Conservation (phyloP, 2,329 filamentous ascomycete species). For the Rachicladosporium sp. region DNA sequence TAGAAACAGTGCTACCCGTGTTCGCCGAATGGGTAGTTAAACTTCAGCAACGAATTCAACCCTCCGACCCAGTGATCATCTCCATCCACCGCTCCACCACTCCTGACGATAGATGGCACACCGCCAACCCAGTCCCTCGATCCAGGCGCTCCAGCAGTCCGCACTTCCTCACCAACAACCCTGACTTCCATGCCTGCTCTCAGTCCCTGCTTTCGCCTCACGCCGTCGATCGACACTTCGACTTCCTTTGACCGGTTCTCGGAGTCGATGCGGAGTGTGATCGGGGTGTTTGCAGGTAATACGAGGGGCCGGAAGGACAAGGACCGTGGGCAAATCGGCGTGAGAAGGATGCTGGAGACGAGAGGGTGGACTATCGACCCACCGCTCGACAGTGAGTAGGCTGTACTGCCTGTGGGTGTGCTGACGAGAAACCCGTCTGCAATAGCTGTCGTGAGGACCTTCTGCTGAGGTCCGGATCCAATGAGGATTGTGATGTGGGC, state of each 20-base stretch:
- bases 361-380: slow-evolving; percentile 91
- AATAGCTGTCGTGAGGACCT: slow-evolving; percentile 84
- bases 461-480: slow-evolving; percentile 44
- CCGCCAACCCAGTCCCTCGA: slow-evolving; percentile 55
- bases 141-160: slow-evolving; percentile 24
- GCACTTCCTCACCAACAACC: slow-evolving; percentile 75
- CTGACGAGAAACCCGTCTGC: slow-evolving; percentile 91
- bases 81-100: slow-evolving; percentile 34
- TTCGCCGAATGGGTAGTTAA: slow-evolving; percentile 91
- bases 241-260: slow-evolving; percentile 37
- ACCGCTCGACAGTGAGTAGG: slow-evolving; percentile 85
- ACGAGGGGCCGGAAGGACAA: slow-evolving; percentile 87
- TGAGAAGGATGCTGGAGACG: slow-evolving; percentile 77
- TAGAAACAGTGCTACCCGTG: slow-evolving; percentile 9
- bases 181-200: slow-evolving; percentile 55
- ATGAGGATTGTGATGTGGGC: slow-evolving; percentile 87
- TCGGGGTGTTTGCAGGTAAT: slow-evolving; percentile 71
- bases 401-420: slow-evolving; percentile 88
- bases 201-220: slow-evolving; percentile 30
- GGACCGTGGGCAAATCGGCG: slow-evolving; percentile 85
- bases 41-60: slow-evolving; percentile 84
- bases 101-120: slow-evolving; percentile 79
- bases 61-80: slow-evolving; percentile 97
- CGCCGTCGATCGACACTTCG: slow-evolving; percentile 39
- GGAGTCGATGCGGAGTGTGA: slow-evolving; percentile 69